Percentiles rank a stretch among this genome's conserved stretches.
Conservation (phyloP, 768 basidiomycete genomes). For the Cubamyces lactineus region DNA sequence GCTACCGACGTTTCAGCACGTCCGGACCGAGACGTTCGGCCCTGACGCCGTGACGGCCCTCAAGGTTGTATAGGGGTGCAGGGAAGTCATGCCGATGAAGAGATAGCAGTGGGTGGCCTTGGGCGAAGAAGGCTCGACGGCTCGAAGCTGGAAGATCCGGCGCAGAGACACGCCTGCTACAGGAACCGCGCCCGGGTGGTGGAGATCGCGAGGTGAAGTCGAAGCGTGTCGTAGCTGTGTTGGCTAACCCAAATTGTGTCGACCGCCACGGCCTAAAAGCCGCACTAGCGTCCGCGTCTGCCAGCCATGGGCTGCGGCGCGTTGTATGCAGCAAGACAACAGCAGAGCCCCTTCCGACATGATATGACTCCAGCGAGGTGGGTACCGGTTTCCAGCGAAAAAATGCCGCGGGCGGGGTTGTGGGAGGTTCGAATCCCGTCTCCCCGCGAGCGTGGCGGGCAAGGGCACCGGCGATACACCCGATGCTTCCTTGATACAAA, state of each 20-base stretch:
- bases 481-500: neutral
- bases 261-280: too few species aligned
- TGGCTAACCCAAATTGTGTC: too few species aligned
- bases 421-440: neutral
- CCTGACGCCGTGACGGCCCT: conserved; percentile 36
- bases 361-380: too few species aligned
- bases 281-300: too few species aligned
- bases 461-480: neutral
- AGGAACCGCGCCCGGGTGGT: too few species aligned
- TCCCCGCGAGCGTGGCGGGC: neutral
- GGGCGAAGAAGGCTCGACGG: too few species aligned
- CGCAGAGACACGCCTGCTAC: conserved; percentile 6
- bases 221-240: neutral
- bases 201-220: neutral
- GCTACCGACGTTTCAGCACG: conserved; percentile 32
- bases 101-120: too few species aligned
- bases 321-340: too few species aligned
- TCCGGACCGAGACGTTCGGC: conserved; percentile 34
- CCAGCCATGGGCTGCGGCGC: too few species aligned
- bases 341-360: too few species aligned
- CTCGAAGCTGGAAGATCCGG: conserved; percentile 10
- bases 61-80: conserved; percentile 17
- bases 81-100: neutral
- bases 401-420: neutral
- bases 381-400: neutral